These are phyloP conservation scores for Tuctoria greenei DNA, from an alignment of 176 grass and related monocot genomes.

Conservation along the genomic window DNA sequence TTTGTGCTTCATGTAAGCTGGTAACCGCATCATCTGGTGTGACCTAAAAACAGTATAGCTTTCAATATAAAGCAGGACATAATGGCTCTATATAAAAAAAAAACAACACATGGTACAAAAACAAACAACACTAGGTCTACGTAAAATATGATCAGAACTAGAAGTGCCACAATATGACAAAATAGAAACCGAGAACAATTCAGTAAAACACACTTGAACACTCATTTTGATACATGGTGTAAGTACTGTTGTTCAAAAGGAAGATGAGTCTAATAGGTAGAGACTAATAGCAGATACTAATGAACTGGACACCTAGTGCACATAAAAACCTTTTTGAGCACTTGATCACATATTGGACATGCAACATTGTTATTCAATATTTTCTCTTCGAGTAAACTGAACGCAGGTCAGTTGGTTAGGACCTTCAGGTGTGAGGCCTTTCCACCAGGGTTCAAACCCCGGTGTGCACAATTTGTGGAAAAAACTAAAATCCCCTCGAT, in stretches of 20 bases:
- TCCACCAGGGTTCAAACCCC: too few species aligned
- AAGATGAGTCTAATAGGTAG: not conserved
- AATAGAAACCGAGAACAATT: not conserved
- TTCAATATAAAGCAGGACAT: too few species aligned
- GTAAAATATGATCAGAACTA: not conserved
- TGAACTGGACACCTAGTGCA: not conserved
- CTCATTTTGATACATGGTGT: not conserved
- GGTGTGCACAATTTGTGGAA: too few species aligned
- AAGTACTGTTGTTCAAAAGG: not conserved
- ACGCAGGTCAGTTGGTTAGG: too few species aligned
- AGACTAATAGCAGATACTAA: not conserved
- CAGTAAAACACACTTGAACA: not conserved
- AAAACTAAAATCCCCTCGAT: too few species aligned
- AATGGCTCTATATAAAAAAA: not conserved
- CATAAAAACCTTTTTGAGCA: constrained; percentile 74
- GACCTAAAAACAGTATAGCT: too few species aligned
- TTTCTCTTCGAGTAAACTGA: too few species aligned
- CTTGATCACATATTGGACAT: constrained; percentile 94
- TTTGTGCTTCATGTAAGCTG: too few species aligned
- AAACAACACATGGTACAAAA: not conserved
- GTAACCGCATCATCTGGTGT: too few species aligned
- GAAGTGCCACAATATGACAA: not conserved
- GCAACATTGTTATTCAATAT: constrained; percentile 70
- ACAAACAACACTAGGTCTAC: not conserved
- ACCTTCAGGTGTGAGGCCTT: too few species aligned